Evolutionary conservation across 352 stramenopile genomes (phyloP), one percentile per base, ranked within the genome.

Genomic region (Phytophthora sansomeana): DNA sequence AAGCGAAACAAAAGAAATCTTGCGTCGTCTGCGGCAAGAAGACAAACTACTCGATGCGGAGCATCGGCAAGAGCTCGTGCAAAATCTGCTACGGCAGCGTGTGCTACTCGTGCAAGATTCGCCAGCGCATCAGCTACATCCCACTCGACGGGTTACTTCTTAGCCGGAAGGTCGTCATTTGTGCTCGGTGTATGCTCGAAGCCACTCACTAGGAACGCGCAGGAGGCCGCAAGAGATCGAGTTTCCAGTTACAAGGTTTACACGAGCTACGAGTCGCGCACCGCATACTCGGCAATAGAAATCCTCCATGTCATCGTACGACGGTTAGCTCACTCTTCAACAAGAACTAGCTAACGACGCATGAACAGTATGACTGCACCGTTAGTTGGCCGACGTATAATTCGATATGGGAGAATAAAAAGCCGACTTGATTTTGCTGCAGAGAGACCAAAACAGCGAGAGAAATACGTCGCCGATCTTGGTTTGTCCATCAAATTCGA

Each of bases 91-190:
- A 59, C 26, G 58, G 72, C n/a, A 58, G 63, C 35, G 63, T 85
- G 21, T 85, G 76, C 21, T 48, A 60, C 11, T 68, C 71, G 13
- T 85, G 74, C 42, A 76, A 76, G 3, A 63, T 82, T 30, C 69
- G 63, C n/a, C 69, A 78, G 44, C 75, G 64, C 16, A 61, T 84
- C 51, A 75, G 57, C 36, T 78, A 74, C 60, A 72, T 84, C 19
- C 53, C 51, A 0, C 67, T 58, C n/a, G 68, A 74, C n/a, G 57
- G 61, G 0, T 51, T 67, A 16, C 55, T 85, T 14, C n/a, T 72
- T 16, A 67, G 82, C 24, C 67, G 61, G 11, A 74, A 75, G 44
- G 44, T 85, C 10, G 43, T 67, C n/a, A 74, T 82, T 36, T 82
- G 76, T 38, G 32, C 63, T 11, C 61, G 59, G 54, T 85, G 76